Evolutionary conservation across 2,329 filamentous ascomycete species (phyloP).

Genomic region (Capronia americana): DNA sequence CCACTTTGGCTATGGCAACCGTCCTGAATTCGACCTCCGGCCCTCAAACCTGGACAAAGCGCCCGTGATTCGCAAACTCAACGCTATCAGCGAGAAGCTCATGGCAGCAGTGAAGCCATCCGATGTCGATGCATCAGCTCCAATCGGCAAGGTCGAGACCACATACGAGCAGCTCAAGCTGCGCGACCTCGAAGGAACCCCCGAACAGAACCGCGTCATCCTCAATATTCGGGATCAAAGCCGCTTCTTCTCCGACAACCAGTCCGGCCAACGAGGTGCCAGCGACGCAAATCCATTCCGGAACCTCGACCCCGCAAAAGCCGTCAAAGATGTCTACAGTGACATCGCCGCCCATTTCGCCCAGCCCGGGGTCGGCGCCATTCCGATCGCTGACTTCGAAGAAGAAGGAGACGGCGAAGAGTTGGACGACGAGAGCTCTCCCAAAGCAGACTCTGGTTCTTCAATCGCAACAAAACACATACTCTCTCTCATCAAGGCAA

Average conservation of each 20-base stretch:
- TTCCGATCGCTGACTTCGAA: slow-evolving; percentile 35
- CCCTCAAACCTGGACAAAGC: slow-evolving; percentile 76
- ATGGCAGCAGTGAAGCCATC: slow-evolving; percentile 84
- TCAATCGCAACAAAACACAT: slow-evolving; percentile 66
- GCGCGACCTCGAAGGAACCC: slow-evolving; percentile 77
- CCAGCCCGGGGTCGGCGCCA: slow-evolving; percentile 34
- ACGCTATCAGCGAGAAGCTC: slow-evolving; percentile 90
- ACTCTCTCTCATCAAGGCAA: slow-evolving; percentile 63
- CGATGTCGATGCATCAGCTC: slow-evolving; percentile 70
- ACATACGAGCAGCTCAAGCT: slow-evolving; percentile 77
- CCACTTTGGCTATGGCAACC: slow-evolving; percentile 84
- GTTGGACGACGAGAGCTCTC: slow-evolving; percentile 51
- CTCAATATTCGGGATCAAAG: slow-evolving; percentile 89
- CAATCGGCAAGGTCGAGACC: slow-evolving; percentile 72
- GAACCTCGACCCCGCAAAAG: slow-evolving; percentile 35
- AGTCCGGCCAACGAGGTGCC: slow-evolving; percentile 50
- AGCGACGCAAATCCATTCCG: slow-evolving; percentile 39
- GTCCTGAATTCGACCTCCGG: slow-evolving; percentile 88
- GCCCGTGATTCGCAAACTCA: slow-evolving; percentile 86
- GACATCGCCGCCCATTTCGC: slow-evolving; percentile 35
- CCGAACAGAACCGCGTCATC: slow-evolving; percentile 76
- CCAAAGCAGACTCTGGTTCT: slow-evolving; percentile 71
- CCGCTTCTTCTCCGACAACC: slow-evolving; percentile 71
- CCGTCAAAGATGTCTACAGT: slow-evolving; percentile 33
- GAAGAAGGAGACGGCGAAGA: slow-evolving; percentile 30